These are phyloP conservation scores for Chernovozyma aurita DNA, from an alignment of 1,139 yeast species.

Conservation along the genomic window DNA sequence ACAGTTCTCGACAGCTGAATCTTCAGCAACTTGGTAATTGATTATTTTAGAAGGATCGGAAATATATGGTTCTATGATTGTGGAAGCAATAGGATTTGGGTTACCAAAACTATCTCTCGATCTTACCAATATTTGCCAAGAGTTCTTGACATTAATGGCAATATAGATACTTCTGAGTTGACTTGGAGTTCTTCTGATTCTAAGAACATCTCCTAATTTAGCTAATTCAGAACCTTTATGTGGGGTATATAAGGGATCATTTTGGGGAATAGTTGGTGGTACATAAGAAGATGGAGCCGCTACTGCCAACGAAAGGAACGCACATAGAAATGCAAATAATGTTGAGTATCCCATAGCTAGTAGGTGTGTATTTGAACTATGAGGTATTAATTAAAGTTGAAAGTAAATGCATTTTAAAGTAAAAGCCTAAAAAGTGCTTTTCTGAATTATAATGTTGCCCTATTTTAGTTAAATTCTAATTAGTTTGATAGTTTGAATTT, in stretches of 20 bases:
- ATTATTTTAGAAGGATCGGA: slow-evolving; percentile 25
- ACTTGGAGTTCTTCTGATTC: slow-evolving; percentile 19
- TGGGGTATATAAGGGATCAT: slow-evolving; percentile 26
- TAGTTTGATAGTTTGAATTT: no score
- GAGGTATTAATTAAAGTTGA: no score
- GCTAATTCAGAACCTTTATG: slow-evolving; percentile 21
- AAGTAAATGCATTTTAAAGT: no score
- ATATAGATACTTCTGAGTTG: slow-evolving; percentile 13
- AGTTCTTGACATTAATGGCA: slow-evolving; percentile 14
- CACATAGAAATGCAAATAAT: background rate
- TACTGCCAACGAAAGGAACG: background rate
- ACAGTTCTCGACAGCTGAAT: slow-evolving; percentile 25
- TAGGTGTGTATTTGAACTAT: background rate
- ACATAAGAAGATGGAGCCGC: slow-evolving; percentile 3
- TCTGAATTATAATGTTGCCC: no score
- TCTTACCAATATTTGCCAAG: slow-evolving; percentile 31
- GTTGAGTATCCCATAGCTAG: background rate
- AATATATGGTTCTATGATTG: slow-evolving; percentile 28
- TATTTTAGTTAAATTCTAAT: no score
- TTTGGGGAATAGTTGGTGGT: slow-evolving; percentile 11
- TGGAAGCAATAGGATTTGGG: slow-evolving; percentile 27
- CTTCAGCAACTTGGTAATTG: slow-evolving; percentile 33
- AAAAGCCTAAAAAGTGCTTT: no score
- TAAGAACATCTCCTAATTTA: slow-evolving; percentile 23
- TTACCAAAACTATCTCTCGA: slow-evolving; percentile 30